Base-by-base conservation (phyloP, 306 rosid species). In the Cyamopsis tetragonoloba region DNA sequence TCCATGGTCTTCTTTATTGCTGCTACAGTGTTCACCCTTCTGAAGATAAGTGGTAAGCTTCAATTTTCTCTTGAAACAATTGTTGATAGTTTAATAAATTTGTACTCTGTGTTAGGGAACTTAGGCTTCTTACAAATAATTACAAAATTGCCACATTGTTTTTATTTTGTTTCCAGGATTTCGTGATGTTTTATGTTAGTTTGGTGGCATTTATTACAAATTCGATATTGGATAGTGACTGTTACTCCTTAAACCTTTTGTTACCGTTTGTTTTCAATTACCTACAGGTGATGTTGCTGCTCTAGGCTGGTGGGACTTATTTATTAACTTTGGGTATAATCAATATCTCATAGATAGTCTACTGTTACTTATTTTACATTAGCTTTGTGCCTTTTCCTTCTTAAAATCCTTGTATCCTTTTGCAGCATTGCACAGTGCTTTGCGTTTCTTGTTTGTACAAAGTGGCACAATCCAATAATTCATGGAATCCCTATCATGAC, bases 291-390 rank as follows among this genome's bases (percentile, higher is more conserved):
- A 87, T 82, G 88, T 86, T 68, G 85, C 91, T 72, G 88, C 89
- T 72, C 77, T 92, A 41, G 96, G 91, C 74, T 92, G 98, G 98
- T 92, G 98, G 98, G 96, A 92, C 80, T 83, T 92, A 35, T 92
- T 92, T 77, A 92, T 92, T 58, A 92, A 86, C 86, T 92, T 62
- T 5, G 85, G 96, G 96, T 92, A 87, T 58, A 59, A 43, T 55
- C 58, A 59, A n/a, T 22, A 30, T 72, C 15, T 68, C 66, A 4
- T 61, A n/a, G 63, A 44, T 55, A 30, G 27, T n/a, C n/a, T n/a
- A 50, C 65, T 72, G 49, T 32, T 51, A 46, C 22, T 34, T 49
- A 53, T 70, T 50, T 70, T 27, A 54, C 18, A 23, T 39, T 35
- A 22, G 38, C 56, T n/a, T 26, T 69, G 15, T 50, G 37, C 63